Conservation (phyloP, 306 rosid species). For the Potentilla sterilis region DNA sequence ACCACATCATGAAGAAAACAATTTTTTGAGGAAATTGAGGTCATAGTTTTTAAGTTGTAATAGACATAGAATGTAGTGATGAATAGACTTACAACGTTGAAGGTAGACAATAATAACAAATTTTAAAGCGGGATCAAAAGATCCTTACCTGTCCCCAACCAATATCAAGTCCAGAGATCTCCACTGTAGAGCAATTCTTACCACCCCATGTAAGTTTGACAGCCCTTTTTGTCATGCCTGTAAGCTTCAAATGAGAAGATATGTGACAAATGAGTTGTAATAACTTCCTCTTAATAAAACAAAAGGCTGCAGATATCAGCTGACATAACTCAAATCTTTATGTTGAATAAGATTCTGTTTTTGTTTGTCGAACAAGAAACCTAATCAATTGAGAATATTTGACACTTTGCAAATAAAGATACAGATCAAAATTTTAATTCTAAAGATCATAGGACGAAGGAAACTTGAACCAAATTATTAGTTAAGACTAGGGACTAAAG, state of each 20-base stretch:
- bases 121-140: conserved; percentile 5
- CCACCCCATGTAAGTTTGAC: conserved; percentile 68
- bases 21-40: neutral
- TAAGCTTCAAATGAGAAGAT: conserved; percentile 58
- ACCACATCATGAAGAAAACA: neutral
- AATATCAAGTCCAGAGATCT: conserved; percentile 88
- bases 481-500: neutral
- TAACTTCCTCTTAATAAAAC: neutral
- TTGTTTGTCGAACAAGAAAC: neutral
- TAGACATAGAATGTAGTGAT: neutral
- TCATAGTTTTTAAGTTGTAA: neutral
- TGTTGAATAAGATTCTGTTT: neutral
- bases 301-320: neutral
- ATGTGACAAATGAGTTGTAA: conserved; percentile 31
- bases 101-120: neutral
- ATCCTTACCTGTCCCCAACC: conserved; percentile 97
- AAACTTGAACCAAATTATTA: neutral
- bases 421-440: neutral
- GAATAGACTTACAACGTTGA: neutral
- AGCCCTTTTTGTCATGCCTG: conserved; percentile 56
- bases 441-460: neutral
- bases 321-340: neutral
- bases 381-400: neutral
- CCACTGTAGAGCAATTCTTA: conserved; percentile 62
- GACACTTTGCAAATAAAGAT: neutral